Percentiles rank a stretch among this genome's conserved stretches.
These are phyloP conservation scores for Sonneratia alba DNA, from an alignment of 345 rosid species.

Conservation along the genomic window DNA sequence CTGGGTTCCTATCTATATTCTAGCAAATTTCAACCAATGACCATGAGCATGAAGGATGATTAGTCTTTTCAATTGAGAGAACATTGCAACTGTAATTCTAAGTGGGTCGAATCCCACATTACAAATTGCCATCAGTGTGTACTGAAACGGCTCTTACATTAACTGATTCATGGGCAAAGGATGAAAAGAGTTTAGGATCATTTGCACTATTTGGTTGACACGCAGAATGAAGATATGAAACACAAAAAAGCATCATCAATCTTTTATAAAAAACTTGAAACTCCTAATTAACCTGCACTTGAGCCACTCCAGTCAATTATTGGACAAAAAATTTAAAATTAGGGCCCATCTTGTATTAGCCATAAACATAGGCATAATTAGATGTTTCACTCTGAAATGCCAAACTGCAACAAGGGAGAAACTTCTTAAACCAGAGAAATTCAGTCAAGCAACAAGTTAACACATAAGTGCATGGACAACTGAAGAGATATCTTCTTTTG, in stretches of 20 bases:
- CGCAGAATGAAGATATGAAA: background rate
- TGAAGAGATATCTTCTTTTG: background rate
- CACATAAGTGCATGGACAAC: background rate
- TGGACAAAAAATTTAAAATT: background rate
- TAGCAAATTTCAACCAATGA: background rate
- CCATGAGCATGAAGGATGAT: background rate
- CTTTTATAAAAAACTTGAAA: background rate
- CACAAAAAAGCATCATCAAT: background rate
- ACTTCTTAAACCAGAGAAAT: background rate
- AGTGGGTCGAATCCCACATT: no score
- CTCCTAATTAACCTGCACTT: background rate
- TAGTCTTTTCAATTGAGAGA: background rate
- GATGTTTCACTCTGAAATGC: background rate
- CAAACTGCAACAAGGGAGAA: background rate
- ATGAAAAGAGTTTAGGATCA: background rate
- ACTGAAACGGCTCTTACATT: background rate
- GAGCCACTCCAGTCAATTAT: background rate
- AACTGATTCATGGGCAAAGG: background rate
- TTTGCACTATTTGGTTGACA: background rate
- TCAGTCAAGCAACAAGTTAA: background rate
- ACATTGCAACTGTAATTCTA: background rate
- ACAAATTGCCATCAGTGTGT: no score
- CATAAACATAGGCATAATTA: background rate
- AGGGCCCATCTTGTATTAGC: background rate
- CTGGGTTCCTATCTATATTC: background rate